Base-by-base conservation (phyloP, 768 basidiomycete genomes). In the Hygrophorus russula region DNA sequence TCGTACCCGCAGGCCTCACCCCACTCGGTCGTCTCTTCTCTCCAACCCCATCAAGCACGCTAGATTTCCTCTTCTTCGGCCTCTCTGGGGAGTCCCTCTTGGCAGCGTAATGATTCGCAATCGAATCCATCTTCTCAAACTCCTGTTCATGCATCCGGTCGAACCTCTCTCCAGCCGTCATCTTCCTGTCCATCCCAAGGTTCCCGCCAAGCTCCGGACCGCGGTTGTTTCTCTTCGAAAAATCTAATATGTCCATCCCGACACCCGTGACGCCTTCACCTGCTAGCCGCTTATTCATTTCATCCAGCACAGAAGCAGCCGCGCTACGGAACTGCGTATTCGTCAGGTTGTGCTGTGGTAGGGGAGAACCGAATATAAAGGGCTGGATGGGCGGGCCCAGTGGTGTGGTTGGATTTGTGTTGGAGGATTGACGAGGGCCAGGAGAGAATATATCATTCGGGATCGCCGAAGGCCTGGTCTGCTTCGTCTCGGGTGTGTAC, bases 341-440 rank as follows among this genome's bases (percentile, higher is more conserved):
- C 27, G 80, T 76, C 35, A 74, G 69, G 36, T 64, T 69, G 52
- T 83, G 68, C 46, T 73, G 72, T 5, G 82, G 76, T 2, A 74
- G 68, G 0, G 84, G 80, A 0, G 86, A 88, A 18, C 86, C 86
- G 52, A 90, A 90, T 15, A 86, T 56, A 63, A 89, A 90, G 0
- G 79, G 76, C 17, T 71, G 58, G 1, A 57, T 47, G 44, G 24
- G 56, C 39, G 36, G 50, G 15, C 36, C 8, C 44, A 46, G 20
- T 49, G 51, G 14, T 52, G 52, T 36, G 45, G 47, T 35, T 44
- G 34, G 4, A 47, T 46, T 3, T 51, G 50, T 28, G 53, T 47
- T 1, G 44, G 41, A 1, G 45, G 48, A 28, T 48, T 47, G 11
- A 47, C 44, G 5, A 46, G 46, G 43, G 46, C 44, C 4, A 46